Percentiles rank a stretch among this genome's conserved stretches.
Evolutionary conservation across 2,329 filamentous ascomycete genomes (phyloP).

Genomic region (Fusarium nelsonii): DNA sequence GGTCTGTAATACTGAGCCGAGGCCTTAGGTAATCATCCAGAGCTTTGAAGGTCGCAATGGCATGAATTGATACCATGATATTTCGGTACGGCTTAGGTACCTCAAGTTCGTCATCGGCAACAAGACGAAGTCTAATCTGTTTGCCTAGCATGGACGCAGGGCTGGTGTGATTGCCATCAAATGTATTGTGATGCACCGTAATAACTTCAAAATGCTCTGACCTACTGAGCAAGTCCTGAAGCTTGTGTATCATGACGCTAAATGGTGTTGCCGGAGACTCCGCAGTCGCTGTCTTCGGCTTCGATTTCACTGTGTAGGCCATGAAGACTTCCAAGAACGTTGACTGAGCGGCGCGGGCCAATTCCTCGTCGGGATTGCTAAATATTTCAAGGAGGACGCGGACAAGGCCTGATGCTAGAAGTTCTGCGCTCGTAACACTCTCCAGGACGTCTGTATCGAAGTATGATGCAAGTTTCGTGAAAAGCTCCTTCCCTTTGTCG

Average conservation of each 20-base stretch:
- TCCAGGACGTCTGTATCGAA: conserved; percentile 91
- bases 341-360: conserved; percentile 77
- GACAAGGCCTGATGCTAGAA: conserved; percentile 91
- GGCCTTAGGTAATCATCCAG: conserved; percentile 95
- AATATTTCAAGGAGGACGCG: conserved; percentile 86
- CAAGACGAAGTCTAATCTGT: conserved; percentile 88
- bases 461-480: conserved; percentile 80
- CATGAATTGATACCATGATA: conserved; percentile 98
- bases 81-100: conserved; percentile 90
- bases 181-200: conserved; percentile 92
- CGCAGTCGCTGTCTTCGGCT: conserved; percentile 71
- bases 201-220: conserved; percentile 98
- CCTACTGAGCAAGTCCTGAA: conserved; percentile 94
- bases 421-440: conserved; percentile 94
- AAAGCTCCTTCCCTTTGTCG: conserved; percentile 73
- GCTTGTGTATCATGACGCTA: conserved; percentile 89
- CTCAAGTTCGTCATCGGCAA: conserved; percentile 90
- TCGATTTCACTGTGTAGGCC: conserved; percentile 76
- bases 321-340: conserved; percentile 95
- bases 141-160: conserved; percentile 97
- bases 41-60: conserved; percentile 97
- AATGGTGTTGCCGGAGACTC: conserved; percentile 85
- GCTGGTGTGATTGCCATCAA: conserved; percentile 90
- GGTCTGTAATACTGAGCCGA: conserved; percentile 84
- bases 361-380: conserved; percentile 73